A percentile compares a stretch with the other conserved stretches of the same genome.
These are phyloP conservation scores for Daldinia concentrica DNA, from an alignment of 495 filamentous ascomycete species.

Conservation along the genomic window DNA sequence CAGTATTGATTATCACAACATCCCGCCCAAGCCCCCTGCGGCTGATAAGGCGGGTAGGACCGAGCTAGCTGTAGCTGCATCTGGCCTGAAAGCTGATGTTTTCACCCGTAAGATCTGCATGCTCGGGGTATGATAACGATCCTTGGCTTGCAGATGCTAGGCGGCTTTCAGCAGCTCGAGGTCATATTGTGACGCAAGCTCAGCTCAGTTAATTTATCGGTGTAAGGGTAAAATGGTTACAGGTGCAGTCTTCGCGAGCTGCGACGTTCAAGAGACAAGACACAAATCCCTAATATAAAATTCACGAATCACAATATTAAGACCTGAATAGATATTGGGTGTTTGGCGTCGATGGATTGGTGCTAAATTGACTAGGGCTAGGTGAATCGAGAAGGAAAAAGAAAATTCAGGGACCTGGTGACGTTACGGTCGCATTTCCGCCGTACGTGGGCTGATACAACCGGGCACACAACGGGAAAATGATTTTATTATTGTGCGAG, in stretches of 20 bases:
- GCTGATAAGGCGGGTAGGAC: background rate
- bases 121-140: background rate
- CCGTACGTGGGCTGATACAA: background rate
- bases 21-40: background rate
- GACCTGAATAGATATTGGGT: background rate
- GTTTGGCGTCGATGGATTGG: background rate
- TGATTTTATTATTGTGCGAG: background rate
- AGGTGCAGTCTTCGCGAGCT: background rate
- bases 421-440: background rate
- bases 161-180: constrained; percentile 26
- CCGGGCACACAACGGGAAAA: too few species aligned
- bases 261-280: background rate
- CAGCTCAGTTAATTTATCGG: background rate
- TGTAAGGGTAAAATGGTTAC: background rate
- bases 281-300: background rate
- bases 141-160: constrained; percentile 17
- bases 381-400: background rate
- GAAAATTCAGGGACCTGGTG: background rate
- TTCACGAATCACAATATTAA: background rate
- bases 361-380: background rate
- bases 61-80: background rate
- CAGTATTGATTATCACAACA: constrained; percentile 2
- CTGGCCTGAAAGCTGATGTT: background rate
- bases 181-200: background rate
- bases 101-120: constrained; percentile 19